A percentile compares a stretch with the other conserved stretches of the same genome.
These are phyloP conservation scores for Leccinellum albellum DNA, from an alignment of 768 basidiomycete genomes.

Conservation along the genomic window DNA sequence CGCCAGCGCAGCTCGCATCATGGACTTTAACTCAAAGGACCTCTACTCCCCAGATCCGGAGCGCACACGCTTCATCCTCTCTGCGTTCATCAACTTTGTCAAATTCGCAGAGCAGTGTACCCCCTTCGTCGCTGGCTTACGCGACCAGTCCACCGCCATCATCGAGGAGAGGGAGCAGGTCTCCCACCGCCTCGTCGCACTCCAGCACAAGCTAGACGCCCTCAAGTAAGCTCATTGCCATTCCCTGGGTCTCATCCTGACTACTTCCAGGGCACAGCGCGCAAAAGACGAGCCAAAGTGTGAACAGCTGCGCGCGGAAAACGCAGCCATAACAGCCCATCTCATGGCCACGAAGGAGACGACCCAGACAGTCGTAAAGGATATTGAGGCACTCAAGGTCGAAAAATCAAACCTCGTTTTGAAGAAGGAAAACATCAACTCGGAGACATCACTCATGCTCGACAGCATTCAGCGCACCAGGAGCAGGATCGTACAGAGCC, in stretches of 20 bases:
- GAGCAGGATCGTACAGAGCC: constrained; percentile 84
- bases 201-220: constrained; percentile 48
- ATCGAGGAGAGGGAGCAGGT: constrained; percentile 62
- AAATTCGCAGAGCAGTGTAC: constrained; percentile 81
- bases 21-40: constrained; percentile 76
- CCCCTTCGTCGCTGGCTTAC: constrained; percentile 56
- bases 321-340: constrained; percentile 54
- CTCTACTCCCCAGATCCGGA: constrained; percentile 67
- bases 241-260: neutral
- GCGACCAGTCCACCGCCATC: constrained; percentile 53
- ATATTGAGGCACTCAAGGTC: constrained; percentile 67
- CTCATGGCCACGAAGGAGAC: constrained; percentile 69
- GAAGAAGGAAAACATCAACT: constrained; percentile 65
- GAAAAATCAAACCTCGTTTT: constrained; percentile 63
- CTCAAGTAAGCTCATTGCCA: constrained; percentile 47
- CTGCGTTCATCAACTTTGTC: constrained; percentile 90
- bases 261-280: constrained; percentile 48
- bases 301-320: constrained; percentile 56
- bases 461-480: constrained; percentile 63
- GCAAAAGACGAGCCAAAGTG: constrained; percentile 69
- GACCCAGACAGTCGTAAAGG: constrained; percentile 55
- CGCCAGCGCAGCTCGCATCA: constrained; percentile 66
- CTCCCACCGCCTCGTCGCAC: constrained; percentile 42
- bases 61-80: constrained; percentile 72
- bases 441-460: constrained; percentile 53